Evolutionary conservation across 257 asterid species (phyloP).

Genomic region (Datura wrightii): DNA sequence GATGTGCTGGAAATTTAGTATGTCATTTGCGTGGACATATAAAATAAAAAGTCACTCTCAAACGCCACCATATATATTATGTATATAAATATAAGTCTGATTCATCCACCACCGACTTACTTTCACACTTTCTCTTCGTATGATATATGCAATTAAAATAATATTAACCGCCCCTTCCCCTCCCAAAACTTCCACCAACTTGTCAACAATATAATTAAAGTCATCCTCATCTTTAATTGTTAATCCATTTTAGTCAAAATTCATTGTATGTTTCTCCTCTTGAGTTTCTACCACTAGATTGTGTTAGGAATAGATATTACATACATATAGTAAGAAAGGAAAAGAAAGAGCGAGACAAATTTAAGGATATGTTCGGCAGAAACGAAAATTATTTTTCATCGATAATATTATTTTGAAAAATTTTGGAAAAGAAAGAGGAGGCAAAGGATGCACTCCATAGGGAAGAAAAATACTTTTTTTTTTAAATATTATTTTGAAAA

Average conservation of each 20-base stretch:
- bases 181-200: slow-evolving; percentile 28
- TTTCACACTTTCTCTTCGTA: neutral
- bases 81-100: slow-evolving; percentile 3
- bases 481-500: too few relatives aligned
- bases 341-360: too few relatives aligned
- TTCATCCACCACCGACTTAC: slow-evolving; percentile 33
- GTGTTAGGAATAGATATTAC: neutral
- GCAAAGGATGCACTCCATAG: too few relatives aligned
- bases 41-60: slow-evolving; percentile 1
- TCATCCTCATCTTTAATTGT: slow-evolving; percentile 27
- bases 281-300: neutral
- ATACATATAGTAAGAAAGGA: neutral
- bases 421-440: neutral
- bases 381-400: too few relatives aligned
- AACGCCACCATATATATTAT: neutral
- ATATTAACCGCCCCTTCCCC: slow-evolving; percentile 18
- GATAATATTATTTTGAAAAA: too few relatives aligned
- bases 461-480: too few relatives aligned
- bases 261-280: neutral
- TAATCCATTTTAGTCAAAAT: neutral
- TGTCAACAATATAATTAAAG: slow-evolving; percentile 26
- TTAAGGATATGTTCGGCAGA: too few relatives aligned
- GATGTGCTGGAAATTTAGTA: neutral
- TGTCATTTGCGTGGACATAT: slow-evolving; percentile 25
- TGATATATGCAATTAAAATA: too few relatives aligned